These are phyloP conservation scores for Moesziomyces parantarcticus DNA, from an alignment of 1,284 basidiomycete species.

Conservation along the genomic window DNA sequence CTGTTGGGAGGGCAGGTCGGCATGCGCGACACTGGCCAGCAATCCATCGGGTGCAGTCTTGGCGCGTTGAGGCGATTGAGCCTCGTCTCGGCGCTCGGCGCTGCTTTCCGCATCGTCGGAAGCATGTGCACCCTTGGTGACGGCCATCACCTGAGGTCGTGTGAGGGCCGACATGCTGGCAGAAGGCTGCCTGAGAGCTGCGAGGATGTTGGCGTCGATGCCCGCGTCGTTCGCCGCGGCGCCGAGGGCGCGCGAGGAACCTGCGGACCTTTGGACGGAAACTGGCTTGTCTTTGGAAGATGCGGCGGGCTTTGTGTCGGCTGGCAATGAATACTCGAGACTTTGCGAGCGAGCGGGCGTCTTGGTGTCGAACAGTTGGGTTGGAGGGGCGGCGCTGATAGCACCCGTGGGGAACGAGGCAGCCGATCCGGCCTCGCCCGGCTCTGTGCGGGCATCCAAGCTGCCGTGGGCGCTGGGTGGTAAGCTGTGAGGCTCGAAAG, in stretches of 20 bases:
- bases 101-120: neutral
- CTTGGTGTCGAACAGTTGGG: constrained; percentile 1
- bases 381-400: neutral
- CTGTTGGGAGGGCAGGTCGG: constrained; percentile 16
- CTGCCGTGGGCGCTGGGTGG: constrained; percentile 25
- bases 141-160: constrained; percentile 6
- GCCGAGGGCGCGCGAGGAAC: too few species aligned
- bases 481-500: constrained; percentile 31
- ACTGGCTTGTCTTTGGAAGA: neutral
- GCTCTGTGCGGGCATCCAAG: constrained; percentile 16
- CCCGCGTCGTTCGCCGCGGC: too few species aligned
- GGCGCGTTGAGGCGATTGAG: constrained; percentile 25
- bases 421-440: constrained; percentile 10
- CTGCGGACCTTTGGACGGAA: neutral
- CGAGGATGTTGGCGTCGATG: constrained; percentile 29
- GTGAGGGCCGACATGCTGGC: constrained; percentile 42
- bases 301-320: neutral
- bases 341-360: constrained; percentile 13
- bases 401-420: constrained; percentile 12
- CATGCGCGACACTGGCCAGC: constrained; percentile 9
- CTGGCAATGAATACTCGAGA: constrained; percentile 12
- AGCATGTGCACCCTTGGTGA: neutral
- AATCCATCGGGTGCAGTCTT: constrained; percentile 35
- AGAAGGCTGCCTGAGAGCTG: constrained; percentile 28
- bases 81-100: constrained; percentile 12